Evolutionary conservation across 2,329 filamentous ascomycete species (phyloP).

Genomic region (Fusarium scirpi): DNA sequence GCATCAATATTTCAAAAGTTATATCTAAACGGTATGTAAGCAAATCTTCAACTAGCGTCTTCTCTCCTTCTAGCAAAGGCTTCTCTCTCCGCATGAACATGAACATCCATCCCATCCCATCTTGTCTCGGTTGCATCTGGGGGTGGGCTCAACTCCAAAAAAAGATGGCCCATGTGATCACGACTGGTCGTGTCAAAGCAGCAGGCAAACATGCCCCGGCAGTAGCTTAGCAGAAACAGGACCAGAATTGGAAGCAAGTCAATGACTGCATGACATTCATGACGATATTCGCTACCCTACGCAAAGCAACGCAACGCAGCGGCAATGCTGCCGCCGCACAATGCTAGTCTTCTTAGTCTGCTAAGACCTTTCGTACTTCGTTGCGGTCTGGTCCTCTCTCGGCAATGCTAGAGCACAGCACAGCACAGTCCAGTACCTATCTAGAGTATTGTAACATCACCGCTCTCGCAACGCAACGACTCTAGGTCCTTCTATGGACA

Average conservation of each 20-base stretch:
- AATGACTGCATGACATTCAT: slow-evolving; percentile 43
- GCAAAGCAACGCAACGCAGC: not conserved
- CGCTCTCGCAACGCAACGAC: slow-evolving; percentile 19
- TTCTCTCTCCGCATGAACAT: slow-evolving; percentile 25
- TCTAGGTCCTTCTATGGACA: slow-evolving; percentile 40
- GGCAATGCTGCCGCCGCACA: slow-evolving; percentile 6
- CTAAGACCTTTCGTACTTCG: slow-evolving; percentile 17
- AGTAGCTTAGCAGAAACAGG: slow-evolving; percentile 19
- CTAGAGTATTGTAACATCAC: slow-evolving; percentile 18
- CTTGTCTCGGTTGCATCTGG: slow-evolving; percentile 35
- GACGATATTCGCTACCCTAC: slow-evolving; percentile 23
- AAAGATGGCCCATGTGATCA: slow-evolving; percentile 43
- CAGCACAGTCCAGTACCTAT: not conserved
- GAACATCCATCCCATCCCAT: not conserved
- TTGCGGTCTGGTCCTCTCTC: slow-evolving; percentile 16
- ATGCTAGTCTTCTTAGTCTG: slow-evolving; percentile 7
- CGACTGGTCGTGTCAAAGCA: slow-evolving; percentile 34
- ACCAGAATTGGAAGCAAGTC: slow-evolving; percentile 26
- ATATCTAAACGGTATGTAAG: slow-evolving; percentile 25
- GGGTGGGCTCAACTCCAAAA: slow-evolving; percentile 39
- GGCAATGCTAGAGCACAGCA: slow-evolving; percentile 15
- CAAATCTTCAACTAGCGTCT: not conserved
- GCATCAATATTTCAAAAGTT: not conserved
- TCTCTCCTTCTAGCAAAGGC: not conserved
- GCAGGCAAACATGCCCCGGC: slow-evolving; percentile 34